Base-by-base conservation (phyloP, 2,329 filamentous ascomycete genomes). In the Alternaria postmessia region DNA sequence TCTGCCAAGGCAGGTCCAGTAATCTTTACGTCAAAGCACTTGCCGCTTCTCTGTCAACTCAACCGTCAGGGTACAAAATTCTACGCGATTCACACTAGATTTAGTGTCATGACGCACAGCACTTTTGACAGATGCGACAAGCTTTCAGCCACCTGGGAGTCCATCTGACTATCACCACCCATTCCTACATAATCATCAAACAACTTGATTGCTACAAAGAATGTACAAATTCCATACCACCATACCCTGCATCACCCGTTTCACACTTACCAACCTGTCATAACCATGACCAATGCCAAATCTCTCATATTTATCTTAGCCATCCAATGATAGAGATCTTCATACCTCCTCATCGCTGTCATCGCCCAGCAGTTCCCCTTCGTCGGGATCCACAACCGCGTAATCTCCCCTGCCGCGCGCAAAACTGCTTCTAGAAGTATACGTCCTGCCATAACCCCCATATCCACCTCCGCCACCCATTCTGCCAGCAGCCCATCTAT, bases 311-410 rank as follows among this genome's bases (percentile, higher is more conserved):
- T 16, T 4, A 20, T 30, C 34, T 12, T 18, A 22, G 28, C 28
- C 34, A 51, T 51, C 34, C 39, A 38, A 51, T 30, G 26, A 51
- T 26, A 41, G 0, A 24, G 22, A 51, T 32, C 20, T 54, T 66
- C 75, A 89, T 49, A 90, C 91, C 63, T 97, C 94, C 74, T 97
- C 93, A 66, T 97, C 94, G 68, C 93, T 93, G 61, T 96, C 94
- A 68, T 97, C 94, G 1, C 95, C 95, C 36, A 99, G 81, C 68
- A 99, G 82, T 82, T 98, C 94, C 49, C 94, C 94, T 77, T 98
- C 95, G 75, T 98, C 95, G 51, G 95, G 91, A 71, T 96, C 93
- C 52, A 97, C 93, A 71, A 90, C 86, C 16, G 89, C 88, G 78
- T 98, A 98, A 78, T 97, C 92, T n/a, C 91, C 90, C 57, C 92